phyloP scores from a whole-genome alignment of 169 alveolate genomes.

The Neospora caninum region DNA sequence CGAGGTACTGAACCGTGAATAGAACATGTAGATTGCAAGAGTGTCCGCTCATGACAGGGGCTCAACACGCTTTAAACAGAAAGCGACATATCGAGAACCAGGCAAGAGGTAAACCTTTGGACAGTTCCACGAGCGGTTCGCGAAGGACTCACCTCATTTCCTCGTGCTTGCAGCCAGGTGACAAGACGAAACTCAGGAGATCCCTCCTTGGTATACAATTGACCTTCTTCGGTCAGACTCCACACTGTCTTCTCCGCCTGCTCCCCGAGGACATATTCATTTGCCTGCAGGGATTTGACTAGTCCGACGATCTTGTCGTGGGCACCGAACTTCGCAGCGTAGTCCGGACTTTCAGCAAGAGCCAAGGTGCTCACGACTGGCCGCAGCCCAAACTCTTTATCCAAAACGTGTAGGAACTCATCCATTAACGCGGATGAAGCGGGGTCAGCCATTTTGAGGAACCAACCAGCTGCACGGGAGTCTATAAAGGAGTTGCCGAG shows the following conservation, averaged over 20 bases:
- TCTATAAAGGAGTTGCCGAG: too few species aligned
- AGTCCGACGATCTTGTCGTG: constrained; percentile 69
- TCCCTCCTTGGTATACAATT: constrained; percentile 60
- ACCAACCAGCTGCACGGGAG: background rate
- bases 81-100: too few species aligned
- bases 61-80: too few species aligned
- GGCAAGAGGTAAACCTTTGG: background rate
- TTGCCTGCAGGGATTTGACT: constrained; percentile 57
- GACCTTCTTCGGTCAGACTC: constrained; percentile 63
- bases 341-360: background rate
- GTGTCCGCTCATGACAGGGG: too few species aligned
- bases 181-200: constrained; percentile 59
- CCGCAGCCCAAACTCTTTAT: background rate
- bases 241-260: constrained; percentile 55
- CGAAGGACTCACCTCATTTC: background rate
- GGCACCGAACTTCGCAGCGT: background rate
- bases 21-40: too few species aligned
- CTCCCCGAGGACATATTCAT: constrained; percentile 11
- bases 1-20: too few species aligned
- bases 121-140: background rate
- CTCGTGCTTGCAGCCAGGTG: background rate
- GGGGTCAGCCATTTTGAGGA: background rate
- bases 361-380: background rate
- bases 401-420: background rate
- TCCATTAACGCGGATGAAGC: background rate